These are phyloP conservation scores for Globisporangium cystogenes DNA, from an alignment of 352 stramenopile species.

Conservation along the genomic window DNA sequence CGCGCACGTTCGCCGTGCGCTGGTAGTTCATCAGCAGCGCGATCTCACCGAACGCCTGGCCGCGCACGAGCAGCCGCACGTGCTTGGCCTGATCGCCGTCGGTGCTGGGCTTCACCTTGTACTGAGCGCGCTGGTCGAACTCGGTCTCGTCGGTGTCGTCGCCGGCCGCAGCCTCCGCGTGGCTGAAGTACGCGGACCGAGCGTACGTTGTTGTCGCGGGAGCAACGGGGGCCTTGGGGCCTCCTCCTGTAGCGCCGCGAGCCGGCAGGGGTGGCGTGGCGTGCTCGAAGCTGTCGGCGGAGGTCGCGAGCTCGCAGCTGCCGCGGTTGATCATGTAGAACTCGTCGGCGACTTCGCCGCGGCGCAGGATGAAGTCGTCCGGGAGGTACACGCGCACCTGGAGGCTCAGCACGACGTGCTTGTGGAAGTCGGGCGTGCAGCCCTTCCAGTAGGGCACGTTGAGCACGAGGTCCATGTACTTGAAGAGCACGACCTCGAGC, in stretches of 20 bases:
- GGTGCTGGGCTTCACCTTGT: not conserved
- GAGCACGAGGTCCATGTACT: constrained; percentile 55
- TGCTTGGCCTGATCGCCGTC: constrained; percentile 2
- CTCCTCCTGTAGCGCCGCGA: too few species aligned
- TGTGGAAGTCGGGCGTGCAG: constrained; percentile 48
- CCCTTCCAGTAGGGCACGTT: constrained; percentile 30
- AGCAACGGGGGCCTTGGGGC: too few species aligned
- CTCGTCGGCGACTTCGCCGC: constrained; percentile 39
- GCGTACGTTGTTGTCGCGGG: too few species aligned
- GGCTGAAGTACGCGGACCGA: too few species aligned
- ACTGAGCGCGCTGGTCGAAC: too few species aligned
- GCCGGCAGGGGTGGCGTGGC: too few species aligned
- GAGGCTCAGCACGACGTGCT: constrained; percentile 40
- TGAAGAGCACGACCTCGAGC: constrained; percentile 63
- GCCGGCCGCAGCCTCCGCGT: too few species aligned
- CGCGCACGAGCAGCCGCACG: too few species aligned
- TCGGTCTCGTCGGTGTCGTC: too few species aligned
- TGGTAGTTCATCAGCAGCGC: constrained; percentile 41
- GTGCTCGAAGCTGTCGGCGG: constrained; percentile 5
- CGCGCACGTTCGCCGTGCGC: constrained; percentile 23
- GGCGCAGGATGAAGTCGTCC: constrained; percentile 52
- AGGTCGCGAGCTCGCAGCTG: constrained; percentile 26
- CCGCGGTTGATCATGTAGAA: constrained; percentile 65
- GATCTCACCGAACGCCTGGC: constrained; percentile 40
- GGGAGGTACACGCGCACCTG: constrained; percentile 50